phyloP scores from a whole-genome alignment of 73 alveolate species.

The Paramecium pentaurelia region DNA sequence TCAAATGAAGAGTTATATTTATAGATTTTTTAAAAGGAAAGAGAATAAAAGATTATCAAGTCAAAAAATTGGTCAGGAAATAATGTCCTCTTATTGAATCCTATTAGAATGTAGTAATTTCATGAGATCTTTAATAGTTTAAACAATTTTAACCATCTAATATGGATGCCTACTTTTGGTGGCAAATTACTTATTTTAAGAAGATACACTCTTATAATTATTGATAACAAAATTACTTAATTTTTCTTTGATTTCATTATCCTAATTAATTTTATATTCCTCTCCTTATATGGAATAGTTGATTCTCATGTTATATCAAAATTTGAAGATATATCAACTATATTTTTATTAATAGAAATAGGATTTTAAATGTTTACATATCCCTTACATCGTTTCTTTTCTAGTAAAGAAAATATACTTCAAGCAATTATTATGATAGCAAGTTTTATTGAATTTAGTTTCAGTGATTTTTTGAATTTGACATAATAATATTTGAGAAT shows the following conservation, averaged over 20 bases:
- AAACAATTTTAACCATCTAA: neutral
- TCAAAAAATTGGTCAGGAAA: constrained; percentile 25
- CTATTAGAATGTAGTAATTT: neutral
- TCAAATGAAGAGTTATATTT: neutral
- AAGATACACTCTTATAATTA: neutral
- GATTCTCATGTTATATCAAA: neutral
- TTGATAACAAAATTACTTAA: neutral
- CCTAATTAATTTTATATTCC: neutral
- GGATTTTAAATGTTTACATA: neutral
- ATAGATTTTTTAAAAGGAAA: neutral
- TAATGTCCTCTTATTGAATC: neutral
- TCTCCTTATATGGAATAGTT: neutral
- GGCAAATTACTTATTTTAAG: neutral
- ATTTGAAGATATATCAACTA: neutral
- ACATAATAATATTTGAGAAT: neutral
- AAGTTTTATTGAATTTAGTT: constrained; percentile 1
- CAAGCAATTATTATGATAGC: neutral
- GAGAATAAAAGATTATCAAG: neutral
- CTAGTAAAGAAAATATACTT: neutral
- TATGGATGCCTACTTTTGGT: neutral
- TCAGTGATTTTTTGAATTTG: neutral
- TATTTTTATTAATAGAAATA: neutral
- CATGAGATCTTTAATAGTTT: neutral
- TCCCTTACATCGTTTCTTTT: neutral
- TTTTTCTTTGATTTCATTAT: neutral